Evolutionary conservation across 164 flowering plant species (phyloP).

Genomic region (Umbellularia californica): DNA sequence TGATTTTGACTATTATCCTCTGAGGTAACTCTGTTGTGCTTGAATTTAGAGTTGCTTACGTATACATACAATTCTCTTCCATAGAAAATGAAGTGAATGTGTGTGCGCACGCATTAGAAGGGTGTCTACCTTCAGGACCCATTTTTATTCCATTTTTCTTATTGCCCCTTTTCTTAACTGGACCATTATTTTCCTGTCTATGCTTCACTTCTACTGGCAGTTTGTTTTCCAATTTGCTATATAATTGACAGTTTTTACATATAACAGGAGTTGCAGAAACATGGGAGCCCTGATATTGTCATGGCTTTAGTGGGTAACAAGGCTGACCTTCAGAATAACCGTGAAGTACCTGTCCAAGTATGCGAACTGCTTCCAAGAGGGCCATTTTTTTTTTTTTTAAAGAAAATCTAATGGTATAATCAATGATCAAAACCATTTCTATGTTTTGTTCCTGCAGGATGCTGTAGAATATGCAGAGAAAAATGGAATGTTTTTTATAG

Average conservation of each 20-base stretch:
- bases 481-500: conserved; percentile 97
- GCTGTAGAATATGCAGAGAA: conserved; percentile 87
- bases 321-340: conserved; percentile 90
- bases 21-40: too few relatives aligned
- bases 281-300: conserved; percentile 92
- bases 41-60: too few relatives aligned
- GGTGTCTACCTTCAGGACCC: too few relatives aligned
- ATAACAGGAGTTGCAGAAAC: conserved; percentile 86
- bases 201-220: not conserved
- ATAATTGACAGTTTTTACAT: not conserved
- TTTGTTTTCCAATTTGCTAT: not conserved
- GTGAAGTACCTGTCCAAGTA: conserved; percentile 74
- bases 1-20: too few relatives aligned
- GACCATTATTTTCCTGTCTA: too few relatives aligned
- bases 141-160: too few relatives aligned
- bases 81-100: too few relatives aligned
- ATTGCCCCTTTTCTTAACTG: too few relatives aligned
- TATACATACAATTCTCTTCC: too few relatives aligned
- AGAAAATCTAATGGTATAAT: not conserved
- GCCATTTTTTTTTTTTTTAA: not conserved
- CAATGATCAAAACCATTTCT: not conserved
- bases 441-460: conserved; percentile 47
- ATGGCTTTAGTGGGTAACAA: conserved; percentile 99
- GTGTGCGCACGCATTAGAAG: too few relatives aligned
- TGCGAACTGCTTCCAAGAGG: conserved; percentile 16